phyloP scores from a whole-genome alignment of 192 early-diverging fungal genomes.

The Lobosporangium transversale region DNA sequence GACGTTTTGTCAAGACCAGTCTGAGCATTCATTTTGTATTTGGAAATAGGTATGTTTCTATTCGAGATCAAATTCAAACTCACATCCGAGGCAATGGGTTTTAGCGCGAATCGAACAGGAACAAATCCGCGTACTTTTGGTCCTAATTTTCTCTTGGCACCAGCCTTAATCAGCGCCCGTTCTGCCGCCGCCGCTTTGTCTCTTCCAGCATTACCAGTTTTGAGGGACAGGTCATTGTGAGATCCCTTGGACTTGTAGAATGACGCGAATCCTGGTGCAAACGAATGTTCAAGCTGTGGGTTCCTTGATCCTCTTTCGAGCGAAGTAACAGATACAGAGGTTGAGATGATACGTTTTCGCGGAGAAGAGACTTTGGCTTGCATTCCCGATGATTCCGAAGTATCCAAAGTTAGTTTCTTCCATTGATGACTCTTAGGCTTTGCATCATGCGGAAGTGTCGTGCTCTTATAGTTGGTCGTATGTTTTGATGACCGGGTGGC shows the following conservation, averaged over 20 bases:
- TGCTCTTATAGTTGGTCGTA: too few relatives aligned
- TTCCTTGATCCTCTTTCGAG: constrained; percentile 46
- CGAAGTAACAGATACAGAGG: constrained; percentile 41
- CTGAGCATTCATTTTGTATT: constrained; percentile 27
- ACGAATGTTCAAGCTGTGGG: constrained; percentile 48
- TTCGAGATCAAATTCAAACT: constrained; percentile 43
- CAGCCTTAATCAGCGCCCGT: constrained; percentile 35
- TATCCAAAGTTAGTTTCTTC: too few relatives aligned
- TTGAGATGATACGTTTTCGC: constrained; percentile 18
- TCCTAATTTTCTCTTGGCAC: constrained; percentile 29
- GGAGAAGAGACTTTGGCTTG: not conserved
- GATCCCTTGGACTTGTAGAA: not conserved
- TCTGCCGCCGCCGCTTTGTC: constrained; percentile 49
- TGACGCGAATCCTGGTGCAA: constrained; percentile 43
- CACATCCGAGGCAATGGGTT: constrained; percentile 67
- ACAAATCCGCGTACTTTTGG: constrained; percentile 65
- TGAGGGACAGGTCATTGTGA: not conserved
- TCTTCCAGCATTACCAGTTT: constrained; percentile 46
- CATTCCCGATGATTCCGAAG: not conserved
- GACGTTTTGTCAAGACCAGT: not conserved
- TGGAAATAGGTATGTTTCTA: constrained; percentile 25
- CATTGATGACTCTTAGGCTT: constrained; percentile 31
- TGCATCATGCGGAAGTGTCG: constrained; percentile 5
- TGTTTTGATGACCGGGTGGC: constrained; percentile 7
- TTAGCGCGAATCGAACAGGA: constrained; percentile 66